Evolutionary conservation across 2,329 filamentous ascomycete genomes (phyloP), one percentile per base, ranked within the genome.

Genomic region (Fusarium albosuccineum): DNA sequence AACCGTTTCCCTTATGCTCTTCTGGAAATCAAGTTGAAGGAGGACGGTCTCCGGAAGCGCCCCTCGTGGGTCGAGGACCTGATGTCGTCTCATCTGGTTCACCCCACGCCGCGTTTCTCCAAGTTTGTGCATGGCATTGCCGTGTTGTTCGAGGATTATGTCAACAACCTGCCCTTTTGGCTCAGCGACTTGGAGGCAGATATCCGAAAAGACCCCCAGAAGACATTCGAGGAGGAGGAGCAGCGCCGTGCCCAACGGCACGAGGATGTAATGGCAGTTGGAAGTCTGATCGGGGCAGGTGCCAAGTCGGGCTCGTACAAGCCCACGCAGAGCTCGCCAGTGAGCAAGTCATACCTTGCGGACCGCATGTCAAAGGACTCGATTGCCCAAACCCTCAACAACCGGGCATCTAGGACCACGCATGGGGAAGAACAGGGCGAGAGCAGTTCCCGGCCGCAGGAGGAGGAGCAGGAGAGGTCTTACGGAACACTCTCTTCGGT

Each of bases 141-240:
- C 8, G 90, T 91, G 39, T 85, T 99, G 3, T 98, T 98, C 71
- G 96, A 98, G 74, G 93, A 99, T 78, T 89, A 97, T 74, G 94
- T 99, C 78, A 98, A 98, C 81, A 94, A 89, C 66, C 89, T 98
- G 74, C 96, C 96, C 13, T 97, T 98, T 82, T 99, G 96, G 96
- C 87, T 98, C 34, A 91, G 91, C 73, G 92, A 97, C 66, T 85
- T 98, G 42, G 95, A 97, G 76, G 92, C 88, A 33, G 96, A 99
- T 76, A 99, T 99, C 75, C 91, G 95, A 70, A 93, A 92, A 76
- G 94, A 98, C 76, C 96, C 96, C 0, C 92, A 96, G 76, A 87
- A 88, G 66, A 95, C 95, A 0, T 97, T 97, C 76, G 92, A 97
- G 68, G 91, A 96, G 73, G 94, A 98, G 77, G 94, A 97, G 77